Percentiles rank a stretch among this genome's conserved stretches.
phyloP scores from a whole-genome alignment of 73 alveolate species.

The Breviolum minutum region DNA sequence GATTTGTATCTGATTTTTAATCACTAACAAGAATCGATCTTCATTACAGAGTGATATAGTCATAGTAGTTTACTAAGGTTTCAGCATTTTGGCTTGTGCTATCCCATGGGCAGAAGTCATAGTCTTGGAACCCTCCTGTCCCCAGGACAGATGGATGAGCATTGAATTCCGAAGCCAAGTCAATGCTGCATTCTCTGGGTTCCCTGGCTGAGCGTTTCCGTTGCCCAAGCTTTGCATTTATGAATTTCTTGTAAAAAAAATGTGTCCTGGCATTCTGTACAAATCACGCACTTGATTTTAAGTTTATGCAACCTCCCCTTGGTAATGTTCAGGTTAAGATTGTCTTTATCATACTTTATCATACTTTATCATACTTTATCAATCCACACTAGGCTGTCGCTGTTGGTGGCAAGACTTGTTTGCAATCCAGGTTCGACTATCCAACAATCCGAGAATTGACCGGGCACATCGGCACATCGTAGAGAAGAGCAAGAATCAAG shows the following conservation, averaged over 20 bases:
- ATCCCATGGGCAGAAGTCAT: neutral
- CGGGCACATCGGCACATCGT: conserved; percentile 85
- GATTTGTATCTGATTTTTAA: neutral
- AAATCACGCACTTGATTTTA: too few relatives aligned
- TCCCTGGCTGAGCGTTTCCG: neutral
- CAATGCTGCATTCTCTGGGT: conserved; percentile 71
- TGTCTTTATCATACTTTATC: too few relatives aligned
- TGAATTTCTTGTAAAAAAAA: neutral
- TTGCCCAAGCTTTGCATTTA: too few relatives aligned
- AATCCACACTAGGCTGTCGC: neutral
- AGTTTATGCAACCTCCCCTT: neutral
- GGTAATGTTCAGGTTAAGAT: neutral
- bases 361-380: too few relatives aligned
- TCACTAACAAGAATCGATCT: neutral
- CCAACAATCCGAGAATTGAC: conserved; percentile 91
- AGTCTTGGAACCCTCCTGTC: neutral
- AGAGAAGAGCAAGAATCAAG: conserved; percentile 70
- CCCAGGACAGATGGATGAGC: conserved; percentile 84
- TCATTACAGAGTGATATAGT: neutral
- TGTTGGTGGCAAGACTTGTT: neutral
- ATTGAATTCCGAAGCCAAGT: conserved; percentile 90
- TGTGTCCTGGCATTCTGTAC: neutral
- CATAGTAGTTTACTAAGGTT: neutral
- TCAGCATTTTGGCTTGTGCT: neutral
- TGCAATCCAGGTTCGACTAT: conserved; percentile 71